Base-by-base conservation (phyloP, 1,139 yeast species). In the Blastobotrys indianensis region DNA sequence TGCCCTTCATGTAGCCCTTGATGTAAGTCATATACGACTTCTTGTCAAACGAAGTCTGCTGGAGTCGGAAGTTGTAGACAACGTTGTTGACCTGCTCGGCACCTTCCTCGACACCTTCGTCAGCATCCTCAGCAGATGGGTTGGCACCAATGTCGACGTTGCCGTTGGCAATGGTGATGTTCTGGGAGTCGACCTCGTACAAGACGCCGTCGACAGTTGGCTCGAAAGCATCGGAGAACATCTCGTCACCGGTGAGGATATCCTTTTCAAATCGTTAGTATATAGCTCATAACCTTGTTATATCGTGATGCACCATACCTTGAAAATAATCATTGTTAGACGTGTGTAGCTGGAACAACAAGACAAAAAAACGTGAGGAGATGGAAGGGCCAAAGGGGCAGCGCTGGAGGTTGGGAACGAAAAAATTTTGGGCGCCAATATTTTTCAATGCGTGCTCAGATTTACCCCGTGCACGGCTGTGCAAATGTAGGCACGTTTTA, bases 81-180 rank as follows among this genome's bases (percentile, higher is more conserved):
- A 92, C 85, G 79, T 92, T 92, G 95, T 90, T 92, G 70, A 92
- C 97, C 63, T 85, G 79, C 73, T 82, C 85, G 64, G 79, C 75
- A 72, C 82, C 86, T 49, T 85, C 95, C 63, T 90, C 98, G 51
- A 80, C 69, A 46, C 70, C 79, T 51, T 80, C 95, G 41, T 79
- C 95, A 64, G 75, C 95, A 58, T 76, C 97, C 75, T 92, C 99
- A 63, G 97, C 97, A 64, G 97, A 87, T 68, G 99, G 97, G 83
- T 94, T 92, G 66, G 95, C 98, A 76, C 98, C 98, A 72, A 92
- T 92, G 72, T 92, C 97, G 63, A 92, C 81, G 69, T 90, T 90
- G 66, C 86, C 86, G 50, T 74, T 73, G 70, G 79, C 82, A 64
- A 90, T 85, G 65, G 75, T 82, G 73, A 92, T 81, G 92, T 87